phyloP scores from a whole-genome alignment of 176 grass and related monocot species.

The Alloteropsis semialata region DNA sequence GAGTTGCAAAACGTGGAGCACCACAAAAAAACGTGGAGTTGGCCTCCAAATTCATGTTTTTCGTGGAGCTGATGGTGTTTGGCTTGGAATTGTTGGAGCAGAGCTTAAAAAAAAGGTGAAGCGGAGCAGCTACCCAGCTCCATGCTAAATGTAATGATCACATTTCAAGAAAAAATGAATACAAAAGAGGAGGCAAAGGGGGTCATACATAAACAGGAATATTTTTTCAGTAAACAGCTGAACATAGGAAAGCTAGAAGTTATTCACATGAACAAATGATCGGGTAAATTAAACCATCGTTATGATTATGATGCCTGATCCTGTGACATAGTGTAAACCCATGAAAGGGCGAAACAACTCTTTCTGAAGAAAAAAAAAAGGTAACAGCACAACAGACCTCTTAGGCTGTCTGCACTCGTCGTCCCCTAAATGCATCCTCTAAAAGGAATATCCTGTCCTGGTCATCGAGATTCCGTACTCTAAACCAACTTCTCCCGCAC shows the following conservation, averaged over 20 bases:
- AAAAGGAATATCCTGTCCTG: too few relatives aligned
- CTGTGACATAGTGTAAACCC: neutral
- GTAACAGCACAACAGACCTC: neutral
- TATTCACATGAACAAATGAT: neutral
- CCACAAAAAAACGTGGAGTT: too few relatives aligned
- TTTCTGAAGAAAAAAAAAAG: neutral
- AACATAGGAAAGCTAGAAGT: neutral
- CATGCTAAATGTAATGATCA: neutral
- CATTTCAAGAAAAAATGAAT: neutral
- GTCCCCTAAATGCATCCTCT: too few relatives aligned
- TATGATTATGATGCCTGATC: neutral
- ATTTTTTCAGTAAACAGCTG: neutral
- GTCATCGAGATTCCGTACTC: too few relatives aligned
- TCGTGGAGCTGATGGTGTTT: too few relatives aligned
- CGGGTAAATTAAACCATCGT: neutral
- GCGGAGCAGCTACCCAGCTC: too few relatives aligned
- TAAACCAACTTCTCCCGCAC: too few relatives aligned
- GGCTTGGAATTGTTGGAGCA: too few relatives aligned
- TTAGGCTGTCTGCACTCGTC: too few relatives aligned
- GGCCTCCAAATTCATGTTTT: too few relatives aligned
- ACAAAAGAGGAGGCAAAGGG: neutral
- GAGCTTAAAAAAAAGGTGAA: too few relatives aligned
- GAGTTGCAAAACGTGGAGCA: too few relatives aligned
- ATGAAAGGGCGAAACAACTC: neutral
- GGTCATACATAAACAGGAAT: neutral